Percentiles rank a stretch among this genome's conserved stretches.
Conservation (phyloP, 768 basidiomycete genomes). For the Cystobasidium ongulense region DNA sequence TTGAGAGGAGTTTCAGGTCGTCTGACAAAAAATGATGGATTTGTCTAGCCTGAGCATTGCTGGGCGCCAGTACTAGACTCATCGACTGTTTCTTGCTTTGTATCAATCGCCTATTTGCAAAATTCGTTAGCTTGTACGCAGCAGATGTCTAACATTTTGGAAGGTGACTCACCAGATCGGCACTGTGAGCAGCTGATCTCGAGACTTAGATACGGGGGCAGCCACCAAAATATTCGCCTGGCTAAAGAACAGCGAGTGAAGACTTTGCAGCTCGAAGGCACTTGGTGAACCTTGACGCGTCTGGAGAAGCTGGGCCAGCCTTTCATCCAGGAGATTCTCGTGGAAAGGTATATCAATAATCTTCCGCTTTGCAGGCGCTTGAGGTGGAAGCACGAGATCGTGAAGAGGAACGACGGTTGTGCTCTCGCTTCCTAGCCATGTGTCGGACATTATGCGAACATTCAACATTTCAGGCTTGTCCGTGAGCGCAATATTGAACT, state of each 20-base stretch:
- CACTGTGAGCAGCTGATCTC: not conserved
- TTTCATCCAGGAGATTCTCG: conserved; percentile 57
- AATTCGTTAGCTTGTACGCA: too few species aligned
- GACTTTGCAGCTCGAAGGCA: conserved; percentile 77
- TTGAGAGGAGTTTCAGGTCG: not conserved
- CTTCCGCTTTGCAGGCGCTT: conserved; percentile 34
- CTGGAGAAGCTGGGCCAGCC: conserved; percentile 51
- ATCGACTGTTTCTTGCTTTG: not conserved
- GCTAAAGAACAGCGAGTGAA: conserved; percentile 58
- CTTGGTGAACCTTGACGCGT: conserved; percentile 58
- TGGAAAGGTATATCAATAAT: conserved; percentile 52
- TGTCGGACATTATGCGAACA: conserved; percentile 74
- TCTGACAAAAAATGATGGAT: not conserved
- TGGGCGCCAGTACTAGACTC: not conserved
- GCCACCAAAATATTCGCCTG: conserved; percentile 8
- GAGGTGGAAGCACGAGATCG: conserved; percentile 63
- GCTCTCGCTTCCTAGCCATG: conserved; percentile 86
- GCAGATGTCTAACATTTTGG: too few species aligned
- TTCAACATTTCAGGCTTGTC: conserved; percentile 59
- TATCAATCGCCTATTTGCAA: not conserved
- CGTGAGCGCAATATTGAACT: conserved; percentile 73
- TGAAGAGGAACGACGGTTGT: conserved; percentile 59
- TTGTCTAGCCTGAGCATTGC: not conserved
- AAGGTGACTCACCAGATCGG: conserved; percentile 19
- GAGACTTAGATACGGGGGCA: not conserved